Evolutionary conservation across 768 basidiomycete species (phyloP).

Genomic region (Rhodotorula kratochvilovae): DNA sequence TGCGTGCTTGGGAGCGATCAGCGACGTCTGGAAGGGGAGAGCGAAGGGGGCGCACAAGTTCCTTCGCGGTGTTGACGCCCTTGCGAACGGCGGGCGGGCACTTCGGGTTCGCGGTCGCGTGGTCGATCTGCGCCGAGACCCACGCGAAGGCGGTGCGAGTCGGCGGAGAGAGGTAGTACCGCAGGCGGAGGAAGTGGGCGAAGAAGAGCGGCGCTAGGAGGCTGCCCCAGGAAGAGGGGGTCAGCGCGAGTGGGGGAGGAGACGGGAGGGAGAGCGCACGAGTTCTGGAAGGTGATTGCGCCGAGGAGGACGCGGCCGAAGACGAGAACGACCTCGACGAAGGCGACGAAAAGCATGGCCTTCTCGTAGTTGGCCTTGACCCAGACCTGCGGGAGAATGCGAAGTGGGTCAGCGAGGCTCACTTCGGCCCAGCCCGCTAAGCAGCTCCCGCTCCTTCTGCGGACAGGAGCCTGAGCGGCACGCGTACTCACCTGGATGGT

Average conservation of each 20-base stretch:
- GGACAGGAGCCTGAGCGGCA: no score
- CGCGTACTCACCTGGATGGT: slow-evolving; percentile 87
- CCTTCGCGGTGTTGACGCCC: slow-evolving; percentile 30
- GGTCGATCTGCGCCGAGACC: slow-evolving; percentile 53
- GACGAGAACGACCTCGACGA: slow-evolving; percentile 71
- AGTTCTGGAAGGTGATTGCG: slow-evolving; percentile 51
- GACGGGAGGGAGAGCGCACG: not conserved
- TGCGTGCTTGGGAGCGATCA: not conserved
- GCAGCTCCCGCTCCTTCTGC: no score
- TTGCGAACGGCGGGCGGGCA: slow-evolving; percentile 36
- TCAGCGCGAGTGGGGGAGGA: not conserved
- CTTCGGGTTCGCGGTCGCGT: slow-evolving; percentile 47
- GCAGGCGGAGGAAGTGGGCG: slow-evolving; percentile 86
- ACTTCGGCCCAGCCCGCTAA: no score
- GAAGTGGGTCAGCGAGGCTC: no score
- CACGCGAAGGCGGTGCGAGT: slow-evolving; percentile 65
- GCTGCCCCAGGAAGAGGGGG: slow-evolving; percentile 9
- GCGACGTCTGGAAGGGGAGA: no score
- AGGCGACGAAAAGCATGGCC: slow-evolving; percentile 91
- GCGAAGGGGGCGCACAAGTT: slow-evolving; percentile 28
- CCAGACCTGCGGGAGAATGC: slow-evolving; percentile 28
- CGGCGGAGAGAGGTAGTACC: slow-evolving; percentile 89
- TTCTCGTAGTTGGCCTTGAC: slow-evolving; percentile 79
- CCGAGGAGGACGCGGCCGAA: slow-evolving; percentile 75
- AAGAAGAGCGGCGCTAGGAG: slow-evolving; percentile 78